A percentile compares a stretch with the other conserved stretches of the same genome.
Evolutionary conservation across 2,329 filamentous ascomycete genomes (phyloP).

Genomic region (Aspergillus felis): DNA sequence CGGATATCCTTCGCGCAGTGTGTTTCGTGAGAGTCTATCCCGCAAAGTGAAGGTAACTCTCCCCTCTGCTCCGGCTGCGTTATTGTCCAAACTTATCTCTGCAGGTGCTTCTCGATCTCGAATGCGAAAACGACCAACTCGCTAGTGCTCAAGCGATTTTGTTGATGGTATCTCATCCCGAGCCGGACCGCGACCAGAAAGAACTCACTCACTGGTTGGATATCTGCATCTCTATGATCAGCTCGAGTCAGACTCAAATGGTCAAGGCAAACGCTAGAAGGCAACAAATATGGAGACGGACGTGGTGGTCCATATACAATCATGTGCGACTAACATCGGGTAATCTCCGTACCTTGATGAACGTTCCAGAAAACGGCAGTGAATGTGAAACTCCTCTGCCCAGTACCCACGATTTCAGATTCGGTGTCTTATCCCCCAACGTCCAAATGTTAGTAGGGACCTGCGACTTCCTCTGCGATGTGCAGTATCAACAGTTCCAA

Average conservation of each 20-base stretch:
- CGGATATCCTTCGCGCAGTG: conserved; percentile 4
- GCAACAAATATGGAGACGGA: conserved; percentile 3
- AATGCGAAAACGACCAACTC: conserved; percentile 7
- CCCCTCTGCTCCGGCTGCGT: background rate
- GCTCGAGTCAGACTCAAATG: background rate
- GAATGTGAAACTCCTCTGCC: background rate
- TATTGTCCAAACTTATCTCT: background rate
- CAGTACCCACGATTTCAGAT: conserved; percentile 1
- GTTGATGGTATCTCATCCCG: conserved; percentile 3
- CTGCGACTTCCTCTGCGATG: conserved; percentile 4
- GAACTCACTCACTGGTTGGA: conserved; percentile 5
- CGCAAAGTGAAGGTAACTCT: background rate
- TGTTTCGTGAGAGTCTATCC: background rate
- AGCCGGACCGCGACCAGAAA: conserved; percentile 2
- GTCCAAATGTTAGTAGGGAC: background rate
- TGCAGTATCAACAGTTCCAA: conserved; percentile 6
- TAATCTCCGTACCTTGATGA: conserved; percentile 2
- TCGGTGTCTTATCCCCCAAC: background rate
- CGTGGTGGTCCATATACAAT: conserved; percentile 8
- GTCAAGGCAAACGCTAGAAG: background rate
- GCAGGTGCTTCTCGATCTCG: conserved; percentile 4
- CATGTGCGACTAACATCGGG: conserved; percentile 2
- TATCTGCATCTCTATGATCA: conserved; percentile 4
- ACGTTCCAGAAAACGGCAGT: background rate
- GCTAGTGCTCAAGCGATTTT: conserved; percentile 1